Conservation (phyloP, 495 filamentous ascomycete species). For the Talaromyces liani region DNA sequence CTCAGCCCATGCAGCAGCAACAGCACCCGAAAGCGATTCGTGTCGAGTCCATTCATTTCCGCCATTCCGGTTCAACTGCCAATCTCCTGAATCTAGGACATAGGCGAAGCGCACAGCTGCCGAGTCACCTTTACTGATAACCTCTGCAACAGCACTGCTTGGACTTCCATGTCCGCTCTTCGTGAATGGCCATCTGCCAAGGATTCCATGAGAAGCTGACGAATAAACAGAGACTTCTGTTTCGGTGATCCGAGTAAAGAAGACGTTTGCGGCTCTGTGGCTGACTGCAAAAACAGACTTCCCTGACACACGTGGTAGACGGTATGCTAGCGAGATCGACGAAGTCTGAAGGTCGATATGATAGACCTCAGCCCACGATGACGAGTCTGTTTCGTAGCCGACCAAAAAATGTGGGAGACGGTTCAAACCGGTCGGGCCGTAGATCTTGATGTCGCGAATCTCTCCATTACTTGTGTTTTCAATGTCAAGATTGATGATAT, state of each 20-base stretch:
- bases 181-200: constrained; percentile 62
- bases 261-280: constrained; percentile 70
- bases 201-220: constrained; percentile 65
- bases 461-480: constrained; percentile 47
- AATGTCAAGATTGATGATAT: constrained; percentile 40
- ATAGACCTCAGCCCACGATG: constrained; percentile 79
- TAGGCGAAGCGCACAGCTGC: constrained; percentile 75
- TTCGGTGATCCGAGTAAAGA: constrained; percentile 73
- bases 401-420: constrained; percentile 76
- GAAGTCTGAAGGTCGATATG: constrained; percentile 66
- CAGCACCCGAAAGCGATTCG: constrained; percentile 69
- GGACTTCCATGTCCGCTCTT: constrained; percentile 30
- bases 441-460: constrained; percentile 59
- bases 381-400: constrained; percentile 62
- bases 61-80: constrained; percentile 77
- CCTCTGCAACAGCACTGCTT: constrained; percentile 72
- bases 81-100: constrained; percentile 65
- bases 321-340: constrained; percentile 63
- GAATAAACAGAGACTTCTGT: constrained; percentile 66
- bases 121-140: constrained; percentile 55
- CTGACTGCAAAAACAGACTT: constrained; percentile 72
- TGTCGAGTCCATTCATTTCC: constrained; percentile 70
- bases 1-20: constrained; percentile 74
- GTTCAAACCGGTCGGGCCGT: constrained; percentile 62
- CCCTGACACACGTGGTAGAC: constrained; percentile 59